Conservation (phyloP, 176 grass and related monocot genomes). For the Saccharum spontaneum region DNA sequence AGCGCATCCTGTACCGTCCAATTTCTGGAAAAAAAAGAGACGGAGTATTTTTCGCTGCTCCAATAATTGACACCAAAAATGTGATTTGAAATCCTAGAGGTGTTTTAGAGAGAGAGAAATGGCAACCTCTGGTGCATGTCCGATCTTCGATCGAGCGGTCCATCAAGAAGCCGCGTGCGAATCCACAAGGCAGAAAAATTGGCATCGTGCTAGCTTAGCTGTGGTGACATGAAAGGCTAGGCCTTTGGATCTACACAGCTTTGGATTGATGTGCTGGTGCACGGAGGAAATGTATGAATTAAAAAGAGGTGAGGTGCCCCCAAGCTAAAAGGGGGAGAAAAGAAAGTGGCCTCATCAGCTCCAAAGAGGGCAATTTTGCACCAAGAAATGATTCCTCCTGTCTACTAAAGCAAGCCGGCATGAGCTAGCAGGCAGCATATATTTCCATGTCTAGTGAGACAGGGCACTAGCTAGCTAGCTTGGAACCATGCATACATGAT, state of each 20-base stretch:
- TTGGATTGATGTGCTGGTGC: constrained; percentile 24
- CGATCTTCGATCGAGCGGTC: background rate
- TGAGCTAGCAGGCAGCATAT: background rate
- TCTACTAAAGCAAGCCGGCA: constrained; percentile 35
- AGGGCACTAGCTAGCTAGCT: background rate
- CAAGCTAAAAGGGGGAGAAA: background rate
- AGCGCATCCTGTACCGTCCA: background rate
- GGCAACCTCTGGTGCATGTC: background rate
- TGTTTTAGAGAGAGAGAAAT: no score
- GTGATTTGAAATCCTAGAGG: background rate
- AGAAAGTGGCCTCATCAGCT: background rate
- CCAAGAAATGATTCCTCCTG: constrained; percentile 41
- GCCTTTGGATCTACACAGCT: background rate
- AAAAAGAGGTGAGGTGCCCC: background rate
- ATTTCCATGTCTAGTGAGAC: constrained; percentile 29
- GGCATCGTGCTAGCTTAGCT: background rate
- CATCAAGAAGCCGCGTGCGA: no score
- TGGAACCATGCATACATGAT: constrained; percentile 1
- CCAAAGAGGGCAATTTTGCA: background rate
- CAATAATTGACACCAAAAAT: background rate
- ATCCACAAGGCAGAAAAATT: background rate
- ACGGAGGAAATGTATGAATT: background rate
- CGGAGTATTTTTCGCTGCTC: background rate
- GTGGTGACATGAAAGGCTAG: background rate
- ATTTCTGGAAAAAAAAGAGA: background rate